phyloP scores from a whole-genome alignment of 2,329 filamentous ascomycete genomes.

The Sporothrix dimorphospora region DNA sequence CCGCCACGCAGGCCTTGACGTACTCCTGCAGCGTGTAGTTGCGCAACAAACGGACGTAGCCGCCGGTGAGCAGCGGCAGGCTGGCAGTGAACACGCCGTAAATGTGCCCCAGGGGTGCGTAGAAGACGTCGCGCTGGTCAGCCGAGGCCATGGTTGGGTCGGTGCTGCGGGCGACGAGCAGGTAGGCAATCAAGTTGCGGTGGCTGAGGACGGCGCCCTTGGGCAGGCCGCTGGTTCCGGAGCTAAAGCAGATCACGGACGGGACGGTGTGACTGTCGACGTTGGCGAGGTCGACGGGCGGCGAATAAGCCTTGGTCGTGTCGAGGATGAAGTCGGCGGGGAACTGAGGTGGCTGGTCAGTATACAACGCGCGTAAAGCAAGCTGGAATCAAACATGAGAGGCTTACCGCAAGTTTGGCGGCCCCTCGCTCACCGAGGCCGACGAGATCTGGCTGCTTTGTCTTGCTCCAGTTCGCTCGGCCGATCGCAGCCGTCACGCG shows the following conservation, averaged over 20 bases:
- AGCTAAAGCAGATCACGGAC: constrained; percentile 22
- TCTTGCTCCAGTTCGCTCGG: neutral
- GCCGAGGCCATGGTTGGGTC: constrained; percentile 7
- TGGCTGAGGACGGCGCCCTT: constrained; percentile 24
- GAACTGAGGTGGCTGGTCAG: neutral
- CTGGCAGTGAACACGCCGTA: constrained; percentile 21
- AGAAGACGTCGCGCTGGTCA: constrained; percentile 20
- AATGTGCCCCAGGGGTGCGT: constrained; percentile 18
- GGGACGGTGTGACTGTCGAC: neutral
- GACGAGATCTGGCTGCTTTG: neutral
- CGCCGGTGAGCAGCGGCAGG: neutral
- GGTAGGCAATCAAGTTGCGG: constrained; percentile 18
- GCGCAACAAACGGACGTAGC: constrained; percentile 15
- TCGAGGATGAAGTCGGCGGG: constrained; percentile 20
- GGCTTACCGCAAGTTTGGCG: neutral
- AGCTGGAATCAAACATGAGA: no score
- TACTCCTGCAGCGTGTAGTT: constrained; percentile 18
- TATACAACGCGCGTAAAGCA: no score
- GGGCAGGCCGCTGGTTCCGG: constrained; percentile 21
- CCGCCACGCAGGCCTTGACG: neutral
- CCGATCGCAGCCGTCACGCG: neutral
- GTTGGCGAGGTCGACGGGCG: neutral
- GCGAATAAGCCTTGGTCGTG: neutral
- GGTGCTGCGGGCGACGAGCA: neutral
- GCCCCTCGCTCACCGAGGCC: constrained; percentile 15